phyloP scores from a whole-genome alignment of 371 early-diverging fungal species.

The Rozella allomycis region DNA sequence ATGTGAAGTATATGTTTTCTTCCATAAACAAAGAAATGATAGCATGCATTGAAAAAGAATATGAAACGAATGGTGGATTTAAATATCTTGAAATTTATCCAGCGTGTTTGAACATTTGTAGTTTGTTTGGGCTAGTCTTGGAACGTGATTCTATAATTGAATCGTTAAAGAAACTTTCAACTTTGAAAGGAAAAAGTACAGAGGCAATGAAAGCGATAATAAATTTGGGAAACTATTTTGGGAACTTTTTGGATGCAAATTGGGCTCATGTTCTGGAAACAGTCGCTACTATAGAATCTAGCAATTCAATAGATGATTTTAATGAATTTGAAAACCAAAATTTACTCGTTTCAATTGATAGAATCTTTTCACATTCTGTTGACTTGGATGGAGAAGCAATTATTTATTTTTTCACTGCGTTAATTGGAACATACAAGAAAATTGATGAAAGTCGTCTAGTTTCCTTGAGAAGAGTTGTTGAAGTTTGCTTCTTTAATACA shows the following conservation, averaged over 20 bases:
- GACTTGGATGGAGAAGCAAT: slow-evolving; percentile 19
- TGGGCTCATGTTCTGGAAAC: slow-evolving; percentile 23
- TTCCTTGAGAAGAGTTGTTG: slow-evolving; percentile 25
- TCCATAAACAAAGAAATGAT: too few species aligned
- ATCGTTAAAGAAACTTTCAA: slow-evolving; percentile 18
- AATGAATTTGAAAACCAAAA: slow-evolving; percentile 3
- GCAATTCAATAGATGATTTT: not conserved
- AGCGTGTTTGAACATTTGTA: too few species aligned
- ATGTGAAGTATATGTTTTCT: too few species aligned
- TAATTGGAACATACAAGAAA: slow-evolving; percentile 24
- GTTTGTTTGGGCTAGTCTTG: too few species aligned
- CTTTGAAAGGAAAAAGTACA: slow-evolving; percentile 19
- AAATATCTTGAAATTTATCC: too few species aligned
- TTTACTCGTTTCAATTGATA: slow-evolving; percentile 20
- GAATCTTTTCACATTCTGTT: slow-evolving; percentile 21
- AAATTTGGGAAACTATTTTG: slow-evolving; percentile 10
- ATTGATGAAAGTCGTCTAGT: slow-evolving; percentile 7
- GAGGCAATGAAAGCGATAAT: slow-evolving; percentile 22
- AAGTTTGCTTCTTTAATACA: slow-evolving; percentile 32
- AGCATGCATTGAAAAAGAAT: too few species aligned
- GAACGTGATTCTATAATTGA: slow-evolving; percentile 33
- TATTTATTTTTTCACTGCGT: slow-evolving; percentile 26
- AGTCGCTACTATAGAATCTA: slow-evolving; percentile 16
- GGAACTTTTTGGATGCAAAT: slow-evolving; percentile 21
- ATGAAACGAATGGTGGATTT: too few species aligned